Conservation (phyloP, 2,329 filamentous ascomycete genomes). For the Lasiodiplodia hormozganensis region DNA sequence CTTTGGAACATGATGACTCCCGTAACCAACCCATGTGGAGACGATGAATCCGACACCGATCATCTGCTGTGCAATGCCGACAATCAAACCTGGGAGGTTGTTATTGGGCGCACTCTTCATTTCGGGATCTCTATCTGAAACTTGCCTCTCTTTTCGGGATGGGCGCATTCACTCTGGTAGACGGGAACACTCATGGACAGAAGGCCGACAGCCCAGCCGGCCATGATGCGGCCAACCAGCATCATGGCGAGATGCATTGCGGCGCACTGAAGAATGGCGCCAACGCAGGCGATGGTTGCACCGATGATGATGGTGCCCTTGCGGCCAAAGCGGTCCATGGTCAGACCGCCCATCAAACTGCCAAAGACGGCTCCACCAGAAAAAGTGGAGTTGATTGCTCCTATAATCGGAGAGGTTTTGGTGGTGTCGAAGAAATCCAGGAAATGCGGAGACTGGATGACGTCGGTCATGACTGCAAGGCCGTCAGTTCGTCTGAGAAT, state of each 20-base stretch:
- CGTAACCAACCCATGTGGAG: constrained; percentile 61
- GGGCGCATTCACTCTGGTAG: constrained; percentile 69
- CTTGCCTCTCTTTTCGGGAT: constrained; percentile 58
- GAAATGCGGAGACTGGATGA: constrained; percentile 64
- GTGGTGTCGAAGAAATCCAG: constrained; percentile 63
- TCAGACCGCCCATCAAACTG: constrained; percentile 59
- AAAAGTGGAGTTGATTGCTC: constrained; percentile 70
- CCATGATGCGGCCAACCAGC: constrained; percentile 64
- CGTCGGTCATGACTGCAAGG: constrained; percentile 52
- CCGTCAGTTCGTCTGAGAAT: constrained; percentile 33
- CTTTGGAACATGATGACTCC: constrained; percentile 43
- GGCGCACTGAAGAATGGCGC: constrained; percentile 65
- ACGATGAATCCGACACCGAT: constrained; percentile 64
- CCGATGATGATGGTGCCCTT: constrained; percentile 66
- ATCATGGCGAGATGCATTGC: constrained; percentile 65
- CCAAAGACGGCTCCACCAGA: constrained; percentile 65
- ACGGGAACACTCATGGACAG: constrained; percentile 67
- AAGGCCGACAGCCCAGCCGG: constrained; percentile 64
- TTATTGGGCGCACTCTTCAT: neutral
- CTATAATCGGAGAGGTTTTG: constrained; percentile 60
- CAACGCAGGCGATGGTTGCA: constrained; percentile 63
- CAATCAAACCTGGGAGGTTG: constrained; percentile 52
- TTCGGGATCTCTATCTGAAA: constrained; percentile 43
- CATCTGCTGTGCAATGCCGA: constrained; percentile 65
- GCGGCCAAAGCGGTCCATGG: constrained; percentile 68